Percentiles rank a stretch among this genome's conserved stretches.
These are phyloP conservation scores for Heterobasidion irregulare DNA, from an alignment of 1,284 basidiomycete genomes.

Conservation along the genomic window DNA sequence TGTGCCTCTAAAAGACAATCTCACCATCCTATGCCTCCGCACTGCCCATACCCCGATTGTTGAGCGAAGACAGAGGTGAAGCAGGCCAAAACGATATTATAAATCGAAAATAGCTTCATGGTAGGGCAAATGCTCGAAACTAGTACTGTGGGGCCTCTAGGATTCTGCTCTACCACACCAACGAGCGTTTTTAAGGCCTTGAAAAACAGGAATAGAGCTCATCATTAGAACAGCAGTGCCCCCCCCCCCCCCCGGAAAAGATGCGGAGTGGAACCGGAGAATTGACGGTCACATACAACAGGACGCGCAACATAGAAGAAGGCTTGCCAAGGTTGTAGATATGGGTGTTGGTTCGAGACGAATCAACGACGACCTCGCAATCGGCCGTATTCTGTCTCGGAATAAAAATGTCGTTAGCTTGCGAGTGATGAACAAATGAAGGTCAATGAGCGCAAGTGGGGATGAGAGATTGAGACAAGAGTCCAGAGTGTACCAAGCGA, in stretches of 20 bases:
- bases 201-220: no score
- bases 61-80: conserved; percentile 11
- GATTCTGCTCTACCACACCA: no score
- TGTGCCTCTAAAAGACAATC: conserved; percentile 5
- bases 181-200: no score
- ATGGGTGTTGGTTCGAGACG: no score
- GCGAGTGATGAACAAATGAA: no score
- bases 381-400: no score
- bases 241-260: not conserved
- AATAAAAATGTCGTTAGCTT: no score
- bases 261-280: conserved; percentile 1
- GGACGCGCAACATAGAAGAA: not conserved
- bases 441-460: no score
- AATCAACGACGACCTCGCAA: no score
- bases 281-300: not conserved
- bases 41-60: conserved; percentile 31
- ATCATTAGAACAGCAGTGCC: not conserved
- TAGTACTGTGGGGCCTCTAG: not conserved
- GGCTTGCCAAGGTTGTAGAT: not conserved
- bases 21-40: conserved; percentile 43
- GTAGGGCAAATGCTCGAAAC: not conserved
- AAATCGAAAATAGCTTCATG: conserved; percentile 12
- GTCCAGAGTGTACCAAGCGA: not conserved
- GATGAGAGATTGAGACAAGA: no score
- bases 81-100: conserved; percentile 8